Base-by-base conservation (phyloP, 2,329 filamentous ascomycete genomes). In the Talaromyces verruculosus region DNA sequence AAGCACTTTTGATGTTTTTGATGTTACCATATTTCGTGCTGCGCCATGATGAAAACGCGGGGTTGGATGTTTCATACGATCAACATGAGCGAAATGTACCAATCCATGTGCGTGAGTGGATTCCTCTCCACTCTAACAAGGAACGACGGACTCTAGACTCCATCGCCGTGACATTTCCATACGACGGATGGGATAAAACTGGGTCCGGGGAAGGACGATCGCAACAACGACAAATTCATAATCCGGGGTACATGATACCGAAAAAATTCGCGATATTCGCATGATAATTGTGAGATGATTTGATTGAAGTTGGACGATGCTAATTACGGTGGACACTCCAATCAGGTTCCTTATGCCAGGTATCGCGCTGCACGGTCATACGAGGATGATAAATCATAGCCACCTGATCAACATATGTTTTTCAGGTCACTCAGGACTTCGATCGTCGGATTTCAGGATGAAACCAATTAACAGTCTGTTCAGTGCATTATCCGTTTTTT, bases 131-230 rank as follows among this genome's bases (percentile, higher is more conserved):
- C 63, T 51, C 49, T 43, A 30, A 45, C 58, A 58, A 45, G 22
- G 39, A 22, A 41, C 19, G 51, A 55, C n/a, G 30, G 30, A 55
- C 30, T 22, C 51, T 37, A 57, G 51, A 57, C 53, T 37, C 53
- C 53, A 39, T 37, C 11, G 53, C 53, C 25, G 37, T 67, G 55
- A 55, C 35, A 49, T 45, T 37, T 57, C 59, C 55, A 61, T 58
- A 25, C 41, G 58, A 53, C 63, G 39, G 61, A 58, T 51, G 57
- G 57, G 49, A 64, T 57, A 66, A 61, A 58, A 63, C 49, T 63
- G 65, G 65, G 65, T 66, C 65, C 60, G 65, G 65, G 51, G 65
- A 59, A 66, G 41, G 35, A 53, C 60, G 64, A 62, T 57, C 64
- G 39, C 30, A 57, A 45, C 53, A 53, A 33, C 45, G 59, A 55